phyloP scores from a whole-genome alignment of 352 stramenopile species.

The Pythium folliculosum region DNA sequence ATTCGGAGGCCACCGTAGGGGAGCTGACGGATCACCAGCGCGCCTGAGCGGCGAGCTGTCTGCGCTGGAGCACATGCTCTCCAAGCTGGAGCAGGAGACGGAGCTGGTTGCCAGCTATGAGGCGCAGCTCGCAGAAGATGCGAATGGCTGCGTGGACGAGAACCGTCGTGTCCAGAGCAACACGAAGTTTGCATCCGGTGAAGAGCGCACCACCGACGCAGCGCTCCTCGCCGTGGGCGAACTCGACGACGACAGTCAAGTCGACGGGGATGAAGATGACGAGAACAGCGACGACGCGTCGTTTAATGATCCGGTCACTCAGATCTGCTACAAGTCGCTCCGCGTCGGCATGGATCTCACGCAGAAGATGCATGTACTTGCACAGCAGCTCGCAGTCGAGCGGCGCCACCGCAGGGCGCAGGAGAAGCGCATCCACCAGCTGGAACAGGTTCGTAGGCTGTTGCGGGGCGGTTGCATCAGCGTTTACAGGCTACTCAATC shows the following conservation, averaged over 20 bases:
- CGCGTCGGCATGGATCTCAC: constrained; percentile 18
- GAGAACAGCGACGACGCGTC: neutral
- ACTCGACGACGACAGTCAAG: neutral
- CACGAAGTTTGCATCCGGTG: neutral
- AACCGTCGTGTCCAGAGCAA: neutral
- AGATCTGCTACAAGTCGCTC: constrained; percentile 28
- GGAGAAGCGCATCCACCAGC: constrained; percentile 2
- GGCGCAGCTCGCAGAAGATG: neutral
- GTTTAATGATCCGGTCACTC: constrained; percentile 9
- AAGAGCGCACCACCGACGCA: neutral
- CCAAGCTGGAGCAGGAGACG: constrained; percentile 14
- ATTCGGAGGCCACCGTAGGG: neutral
- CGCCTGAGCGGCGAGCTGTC: constrained; percentile 10
- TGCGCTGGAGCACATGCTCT: constrained; percentile 26
- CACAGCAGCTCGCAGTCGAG: constrained; percentile 5
- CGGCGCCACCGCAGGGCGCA: constrained; percentile 6
- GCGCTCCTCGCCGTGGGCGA: neutral
- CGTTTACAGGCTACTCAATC: too few relatives aligned
- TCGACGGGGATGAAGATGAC: neutral
- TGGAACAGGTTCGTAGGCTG: constrained; percentile 20
- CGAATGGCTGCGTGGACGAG: neutral
- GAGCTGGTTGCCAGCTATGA: neutral
- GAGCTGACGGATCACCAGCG: neutral
- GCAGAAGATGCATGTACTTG: constrained; percentile 16
- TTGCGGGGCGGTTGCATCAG: too few relatives aligned